phyloP scores from a whole-genome alignment of 768 basidiomycete species.

The Holtermanniella nyarrowii region DNA sequence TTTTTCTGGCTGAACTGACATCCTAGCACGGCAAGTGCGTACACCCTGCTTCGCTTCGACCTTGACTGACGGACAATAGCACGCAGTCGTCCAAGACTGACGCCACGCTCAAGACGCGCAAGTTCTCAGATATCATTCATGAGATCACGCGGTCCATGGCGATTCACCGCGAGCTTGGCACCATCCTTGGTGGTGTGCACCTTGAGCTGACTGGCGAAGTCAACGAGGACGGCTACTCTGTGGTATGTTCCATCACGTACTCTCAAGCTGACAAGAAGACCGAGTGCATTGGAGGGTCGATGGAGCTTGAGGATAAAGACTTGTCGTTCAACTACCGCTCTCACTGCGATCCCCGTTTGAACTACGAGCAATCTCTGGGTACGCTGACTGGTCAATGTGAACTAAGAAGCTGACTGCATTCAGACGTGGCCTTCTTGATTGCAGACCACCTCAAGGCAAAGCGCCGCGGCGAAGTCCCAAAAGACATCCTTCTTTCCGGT shows the following conservation, averaged over 20 bases:
- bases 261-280: conserved; percentile 44
- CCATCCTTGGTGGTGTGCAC: conserved; percentile 68
- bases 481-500: conserved; percentile 32
- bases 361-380: conserved; percentile 93
- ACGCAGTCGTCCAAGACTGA: conserved; percentile 66
- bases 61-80: conserved; percentile 43
- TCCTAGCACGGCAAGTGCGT: conserved; percentile 74
- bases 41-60: not conserved
- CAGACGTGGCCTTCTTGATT: conserved; percentile 76
- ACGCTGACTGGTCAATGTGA: conserved; percentile 28
- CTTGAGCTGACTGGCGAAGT: conserved; percentile 89
- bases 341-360: conserved; percentile 88
- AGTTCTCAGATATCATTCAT: conserved; percentile 72
- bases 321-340: conserved; percentile 84
- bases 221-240: conserved; percentile 80
- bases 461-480: conserved; percentile 42
- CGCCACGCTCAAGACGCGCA: conserved; percentile 68
- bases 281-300: conserved; percentile 91
- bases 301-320: conserved; percentile 82
- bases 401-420: conserved; percentile 9
- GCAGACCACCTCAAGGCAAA: conserved; percentile 69
- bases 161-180: conserved; percentile 65
- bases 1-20: not conserved
- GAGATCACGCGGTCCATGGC: conserved; percentile 73
- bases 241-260: conserved; percentile 38